phyloP scores from a whole-genome alignment of 805 yeast genomes.

The Kodamaea restingae region DNA sequence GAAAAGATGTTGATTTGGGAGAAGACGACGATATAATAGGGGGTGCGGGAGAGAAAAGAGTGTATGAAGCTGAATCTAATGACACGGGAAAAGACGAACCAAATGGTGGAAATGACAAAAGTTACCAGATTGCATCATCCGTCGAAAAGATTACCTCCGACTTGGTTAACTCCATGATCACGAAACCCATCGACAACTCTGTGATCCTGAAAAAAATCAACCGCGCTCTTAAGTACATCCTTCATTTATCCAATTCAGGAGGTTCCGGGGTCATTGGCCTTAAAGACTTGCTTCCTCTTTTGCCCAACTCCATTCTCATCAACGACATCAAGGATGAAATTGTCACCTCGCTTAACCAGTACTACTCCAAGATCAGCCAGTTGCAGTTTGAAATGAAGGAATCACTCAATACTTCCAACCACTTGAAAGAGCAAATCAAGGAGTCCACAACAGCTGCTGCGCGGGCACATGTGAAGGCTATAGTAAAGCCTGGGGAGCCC shows the following conservation, averaged over 20 bases:
- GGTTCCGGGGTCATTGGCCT: conserved; percentile 47
- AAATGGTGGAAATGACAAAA: neutral
- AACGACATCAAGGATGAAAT: conserved; percentile 83
- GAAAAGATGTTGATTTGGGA: conserved; percentile 8
- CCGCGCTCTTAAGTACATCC: conserved; percentile 26
- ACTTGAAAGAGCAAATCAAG: conserved; percentile 57
- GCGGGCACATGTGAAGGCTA: conserved; percentile 48
- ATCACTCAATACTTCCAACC: conserved; percentile 56
- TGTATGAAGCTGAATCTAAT: too few relatives aligned
- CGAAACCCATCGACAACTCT: conserved; percentile 18
- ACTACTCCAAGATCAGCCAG: conserved; percentile 61
- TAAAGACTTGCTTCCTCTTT: conserved; percentile 77
- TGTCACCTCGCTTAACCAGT: conserved; percentile 69
- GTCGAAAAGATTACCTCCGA: conserved; percentile 14
- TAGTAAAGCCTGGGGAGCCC: conserved; percentile 78
- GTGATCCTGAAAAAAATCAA: conserved; percentile 19
- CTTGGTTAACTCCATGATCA: conserved; percentile 8
- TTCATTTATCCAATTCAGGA: conserved; percentile 25
- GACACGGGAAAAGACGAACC: neutral
- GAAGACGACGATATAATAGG: conserved; percentile 4
- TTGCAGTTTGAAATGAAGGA: conserved; percentile 73
- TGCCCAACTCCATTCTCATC: conserved; percentile 79
- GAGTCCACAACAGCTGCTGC: conserved; percentile 29
- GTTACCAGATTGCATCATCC: too few relatives aligned
- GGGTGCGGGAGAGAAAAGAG: conserved; percentile 5